Evolutionary conservation across 2,329 filamentous ascomycete genomes (phyloP).

Genomic region (Anisogramma anomala): DNA sequence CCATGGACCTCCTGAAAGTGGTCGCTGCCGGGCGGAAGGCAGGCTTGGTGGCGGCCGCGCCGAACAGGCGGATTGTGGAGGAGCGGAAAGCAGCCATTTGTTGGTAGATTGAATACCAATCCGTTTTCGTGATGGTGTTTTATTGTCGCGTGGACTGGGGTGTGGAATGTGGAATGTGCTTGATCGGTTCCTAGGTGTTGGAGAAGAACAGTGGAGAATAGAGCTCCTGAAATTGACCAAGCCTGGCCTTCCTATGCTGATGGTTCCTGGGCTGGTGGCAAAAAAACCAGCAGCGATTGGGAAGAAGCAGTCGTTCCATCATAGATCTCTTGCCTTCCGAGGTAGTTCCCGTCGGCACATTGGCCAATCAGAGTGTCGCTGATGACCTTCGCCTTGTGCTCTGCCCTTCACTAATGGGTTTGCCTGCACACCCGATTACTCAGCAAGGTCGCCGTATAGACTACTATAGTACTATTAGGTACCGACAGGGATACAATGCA

Average conservation of each 20-base stretch:
- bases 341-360: conserved; percentile 1
- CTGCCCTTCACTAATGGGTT: too few species aligned
- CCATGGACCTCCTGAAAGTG: conserved; percentile 41
- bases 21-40: conserved; percentile 27
- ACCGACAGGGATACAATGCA: too few species aligned
- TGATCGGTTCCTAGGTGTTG: too few species aligned
- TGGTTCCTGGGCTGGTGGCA: conserved; percentile 7
- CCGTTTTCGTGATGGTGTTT: background rate
- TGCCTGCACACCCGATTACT: too few species aligned
- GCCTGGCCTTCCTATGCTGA: background rate
- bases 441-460: too few species aligned
- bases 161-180: too few species aligned
- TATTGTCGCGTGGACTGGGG: conserved; percentile 1
- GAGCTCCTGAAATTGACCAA: conserved; percentile 1
- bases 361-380: too few species aligned
- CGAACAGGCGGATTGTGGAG: conserved; percentile 40
- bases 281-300: background rate
- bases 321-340: conserved; percentile 2
- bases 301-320: background rate
- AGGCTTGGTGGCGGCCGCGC: conserved; percentile 32
- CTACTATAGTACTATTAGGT: too few species aligned
- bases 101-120: background rate
- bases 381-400: too few species aligned
- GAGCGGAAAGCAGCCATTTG: conserved; percentile 53
- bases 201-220: too few species aligned